Base-by-base conservation (phyloP, 176 grass and related monocot genomes). In the Cenchrus americanus region DNA sequence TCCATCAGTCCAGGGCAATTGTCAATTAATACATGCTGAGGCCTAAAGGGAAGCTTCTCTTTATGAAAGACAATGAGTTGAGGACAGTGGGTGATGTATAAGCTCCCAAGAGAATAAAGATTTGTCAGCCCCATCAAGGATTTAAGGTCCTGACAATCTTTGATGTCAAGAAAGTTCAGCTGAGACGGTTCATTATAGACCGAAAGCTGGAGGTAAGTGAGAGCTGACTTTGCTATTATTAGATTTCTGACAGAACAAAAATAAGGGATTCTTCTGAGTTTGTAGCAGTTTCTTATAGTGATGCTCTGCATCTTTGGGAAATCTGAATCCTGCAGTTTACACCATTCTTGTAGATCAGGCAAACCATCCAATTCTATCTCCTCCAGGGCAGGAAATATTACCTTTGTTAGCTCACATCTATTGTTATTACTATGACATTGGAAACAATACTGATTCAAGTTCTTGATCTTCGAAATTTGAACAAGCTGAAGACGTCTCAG, bases 1-100 rank as follows among this genome's bases (percentile, higher is more conserved):
- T 40, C 17, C 61, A 19, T 82, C 27, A 90, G 43, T 51, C 62
- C 62, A 50, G 43, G 78, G 51, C 88, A 90, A 14, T 78, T 71
- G 49, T 65, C 32, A 77, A 90, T 54, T 4, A 43, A 75, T 2
- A 63, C n/a, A 65, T 83, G 5, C 0, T 53, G 60, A 42, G 81
- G 81, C 30, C 10, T 83, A 9, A 11, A 75, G 0, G 24, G n/a
- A 22, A 83, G 30, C 59, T 75, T 75, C n/a, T 66, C 47, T 53
- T 47, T 18, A 19, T 2, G 5, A 17, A 34, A n/a, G 1, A 54
- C 10, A 14, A 5, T 17, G 21, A 83, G 81, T 42, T 34, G 5
- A 43, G 71, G 59, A 83, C 81, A 83, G 8, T 19, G 27, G 5
- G 81, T 46, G 19, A 83, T 75, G 41, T 75, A 66, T 26, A 83